These are phyloP conservation scores for Trametes gibbosa DNA, from an alignment of 768 basidiomycete genomes.

Conservation along the genomic window DNA sequence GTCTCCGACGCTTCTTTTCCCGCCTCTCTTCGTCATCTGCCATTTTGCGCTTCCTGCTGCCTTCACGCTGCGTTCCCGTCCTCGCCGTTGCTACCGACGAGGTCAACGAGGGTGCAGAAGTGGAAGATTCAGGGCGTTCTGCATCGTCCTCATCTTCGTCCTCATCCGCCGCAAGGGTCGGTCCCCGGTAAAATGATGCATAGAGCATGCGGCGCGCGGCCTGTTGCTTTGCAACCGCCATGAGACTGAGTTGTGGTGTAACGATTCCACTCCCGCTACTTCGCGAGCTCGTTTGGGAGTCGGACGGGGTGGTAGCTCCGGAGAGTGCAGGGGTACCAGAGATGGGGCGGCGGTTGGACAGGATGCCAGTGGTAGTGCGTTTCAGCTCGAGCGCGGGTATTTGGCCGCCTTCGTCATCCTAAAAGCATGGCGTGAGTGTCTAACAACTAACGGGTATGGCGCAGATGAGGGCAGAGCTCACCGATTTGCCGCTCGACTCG, in stretches of 20 bases:
- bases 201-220: slow-evolving; percentile 77
- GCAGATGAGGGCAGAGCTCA: slow-evolving; percentile 4
- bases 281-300: slow-evolving; percentile 34
- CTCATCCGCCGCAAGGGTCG: slow-evolving; percentile 51
- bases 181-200: slow-evolving; percentile 77
- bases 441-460: slow-evolving; percentile 13
- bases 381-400: slow-evolving; percentile 31
- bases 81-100: not conserved
- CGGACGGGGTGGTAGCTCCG: slow-evolving; percentile 35
- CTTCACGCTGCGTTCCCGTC: not conserved
- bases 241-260: slow-evolving; percentile 44
- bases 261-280: slow-evolving; percentile 15
- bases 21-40: slow-evolving; percentile 4
- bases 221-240: slow-evolving; percentile 71
- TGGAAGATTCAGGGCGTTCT: not conserved
- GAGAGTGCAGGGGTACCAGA: slow-evolving; percentile 47
- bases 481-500: slow-evolving; percentile 40
- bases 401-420: slow-evolving; percentile 20
- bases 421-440: not conserved
- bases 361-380: slow-evolving; percentile 71
- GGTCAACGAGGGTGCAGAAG: not conserved
- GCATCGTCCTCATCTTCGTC: slow-evolving; percentile 13
- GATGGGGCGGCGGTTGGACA: slow-evolving; percentile 66
- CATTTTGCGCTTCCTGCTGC: slow-evolving; percentile 14
- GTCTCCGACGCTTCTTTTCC: slow-evolving; percentile 14